These are phyloP conservation scores for Cyberlindnera sargentensis DNA, from an alignment of 805 yeast species.

Conservation along the genomic window DNA sequence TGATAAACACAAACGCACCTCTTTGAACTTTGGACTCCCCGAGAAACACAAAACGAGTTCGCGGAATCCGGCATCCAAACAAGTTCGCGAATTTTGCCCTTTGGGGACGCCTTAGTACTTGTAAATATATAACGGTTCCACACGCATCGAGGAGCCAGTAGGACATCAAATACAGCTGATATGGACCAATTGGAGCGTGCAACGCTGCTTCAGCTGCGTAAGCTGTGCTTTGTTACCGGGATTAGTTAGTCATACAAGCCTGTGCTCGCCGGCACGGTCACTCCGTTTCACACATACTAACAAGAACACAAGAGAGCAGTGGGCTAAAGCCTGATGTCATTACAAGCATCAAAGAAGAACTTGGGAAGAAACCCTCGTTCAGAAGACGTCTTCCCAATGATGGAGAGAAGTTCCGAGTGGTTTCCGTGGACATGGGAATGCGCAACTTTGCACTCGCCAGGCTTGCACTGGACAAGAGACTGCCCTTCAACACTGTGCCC, in stretches of 20 bases:
- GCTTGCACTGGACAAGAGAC: conserved; percentile 19
- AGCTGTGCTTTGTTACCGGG: conserved; percentile 14
- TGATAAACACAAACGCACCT: no score
- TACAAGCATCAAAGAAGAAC: conserved; percentile 2
- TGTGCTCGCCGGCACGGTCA: no score
- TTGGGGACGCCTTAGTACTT: no score
- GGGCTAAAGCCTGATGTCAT: conserved; percentile 13
- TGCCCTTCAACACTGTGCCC: conserved; percentile 20
- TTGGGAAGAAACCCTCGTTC: conserved; percentile 5
- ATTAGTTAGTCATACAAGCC: conserved; percentile 4
- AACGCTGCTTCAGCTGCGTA: conserved; percentile 9
- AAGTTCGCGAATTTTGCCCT: no score
- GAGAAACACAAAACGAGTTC: neutral
- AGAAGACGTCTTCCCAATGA: conserved; percentile 13
- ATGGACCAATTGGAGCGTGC: conserved; percentile 9
- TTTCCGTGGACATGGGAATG: conserved; percentile 33
- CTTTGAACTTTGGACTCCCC: no score
- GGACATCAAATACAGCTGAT: no score
- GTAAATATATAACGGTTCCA: no score
- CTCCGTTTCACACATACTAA: neutral
- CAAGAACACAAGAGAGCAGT: conserved; percentile 1
- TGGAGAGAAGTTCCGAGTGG: conserved; percentile 17
- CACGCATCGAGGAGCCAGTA: no score
- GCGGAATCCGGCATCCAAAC: no score
- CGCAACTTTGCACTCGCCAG: conserved; percentile 28